Evolutionary conservation across 106 monocot genomes (phyloP).

Genomic region (Apostasia shenzhenica): DNA sequence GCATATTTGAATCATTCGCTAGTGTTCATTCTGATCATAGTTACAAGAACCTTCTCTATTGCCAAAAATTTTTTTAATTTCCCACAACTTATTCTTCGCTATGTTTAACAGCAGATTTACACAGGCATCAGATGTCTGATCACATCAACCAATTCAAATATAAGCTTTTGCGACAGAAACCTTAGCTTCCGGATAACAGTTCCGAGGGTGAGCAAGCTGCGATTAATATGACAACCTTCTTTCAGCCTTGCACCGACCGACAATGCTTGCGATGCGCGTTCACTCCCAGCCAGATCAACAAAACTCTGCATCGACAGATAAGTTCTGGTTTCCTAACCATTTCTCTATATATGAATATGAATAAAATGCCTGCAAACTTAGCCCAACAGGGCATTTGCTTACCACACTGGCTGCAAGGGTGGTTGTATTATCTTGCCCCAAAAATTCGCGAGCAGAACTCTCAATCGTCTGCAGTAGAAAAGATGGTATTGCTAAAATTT

Average conservation of each 20-base stretch:
- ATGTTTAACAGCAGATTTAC: too few species aligned
- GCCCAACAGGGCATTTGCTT: slow-evolving; percentile 9
- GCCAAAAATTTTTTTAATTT: too few species aligned
- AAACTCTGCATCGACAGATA: slow-evolving; percentile 59
- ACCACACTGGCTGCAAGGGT: slow-evolving; percentile 87
- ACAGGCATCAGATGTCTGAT: too few species aligned
- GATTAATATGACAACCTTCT: slow-evolving; percentile 98
- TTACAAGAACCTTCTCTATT: too few species aligned
- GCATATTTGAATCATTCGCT: too few species aligned
- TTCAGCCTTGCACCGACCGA: slow-evolving; percentile 83
- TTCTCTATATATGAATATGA: neutral
- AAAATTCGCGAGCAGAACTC: slow-evolving; percentile 87
- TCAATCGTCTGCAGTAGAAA: slow-evolving; percentile 72
- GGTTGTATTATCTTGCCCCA: slow-evolving; percentile 68
- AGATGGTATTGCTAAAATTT: neutral
- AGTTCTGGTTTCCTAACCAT: neutral
- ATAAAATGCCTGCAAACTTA: neutral
- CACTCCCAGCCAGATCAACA: slow-evolving; percentile 98
- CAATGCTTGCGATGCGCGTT: slow-evolving; percentile 88
- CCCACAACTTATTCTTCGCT: too few species aligned
- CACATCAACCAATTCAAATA: too few species aligned
- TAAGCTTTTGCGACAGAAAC: slow-evolving; percentile 16
- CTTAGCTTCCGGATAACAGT: slow-evolving; percentile 97
- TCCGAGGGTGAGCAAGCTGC: slow-evolving; percentile 89
- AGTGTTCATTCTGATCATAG: too few species aligned